Conservation (phyloP, 2,329 filamentous ascomycete species). For the Daldinia sp. region DNA sequence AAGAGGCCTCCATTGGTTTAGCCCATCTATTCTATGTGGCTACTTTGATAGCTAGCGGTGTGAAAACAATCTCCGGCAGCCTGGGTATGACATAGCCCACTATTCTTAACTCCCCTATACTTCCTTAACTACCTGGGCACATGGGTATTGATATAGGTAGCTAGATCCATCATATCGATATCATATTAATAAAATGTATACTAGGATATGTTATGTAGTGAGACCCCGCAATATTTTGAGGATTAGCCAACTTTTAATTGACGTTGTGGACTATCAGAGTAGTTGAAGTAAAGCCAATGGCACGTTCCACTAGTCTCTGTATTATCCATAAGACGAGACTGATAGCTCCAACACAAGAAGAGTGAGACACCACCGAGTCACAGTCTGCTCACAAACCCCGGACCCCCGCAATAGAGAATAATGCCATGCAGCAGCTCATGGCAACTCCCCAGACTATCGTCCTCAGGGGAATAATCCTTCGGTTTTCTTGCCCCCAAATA, state of each 20-base stretch:
- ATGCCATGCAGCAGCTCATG: constrained; percentile 33
- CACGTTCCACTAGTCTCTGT: neutral
- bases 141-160: neutral
- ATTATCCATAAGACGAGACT: neutral
- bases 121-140: neutral
- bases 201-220: no score
- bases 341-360: neutral
- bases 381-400: neutral
- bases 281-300: neutral
- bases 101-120: neutral
- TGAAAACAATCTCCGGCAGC: neutral
- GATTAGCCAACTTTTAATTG: neutral
- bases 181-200: no score
- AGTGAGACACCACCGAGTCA: no score
- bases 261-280: neutral
- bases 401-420: constrained; percentile 38
- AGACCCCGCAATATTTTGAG: no score
- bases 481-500: constrained; percentile 48
- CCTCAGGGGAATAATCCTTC: constrained; percentile 39
- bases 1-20: neutral
- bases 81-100: neutral
- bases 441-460: constrained; percentile 45
- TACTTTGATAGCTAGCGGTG: neutral
- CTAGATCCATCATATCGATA: neutral
- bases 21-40: neutral